Conservation (phyloP, 2,329 filamentous ascomycete genomes). For the Fusarium verticillioides region DNA sequence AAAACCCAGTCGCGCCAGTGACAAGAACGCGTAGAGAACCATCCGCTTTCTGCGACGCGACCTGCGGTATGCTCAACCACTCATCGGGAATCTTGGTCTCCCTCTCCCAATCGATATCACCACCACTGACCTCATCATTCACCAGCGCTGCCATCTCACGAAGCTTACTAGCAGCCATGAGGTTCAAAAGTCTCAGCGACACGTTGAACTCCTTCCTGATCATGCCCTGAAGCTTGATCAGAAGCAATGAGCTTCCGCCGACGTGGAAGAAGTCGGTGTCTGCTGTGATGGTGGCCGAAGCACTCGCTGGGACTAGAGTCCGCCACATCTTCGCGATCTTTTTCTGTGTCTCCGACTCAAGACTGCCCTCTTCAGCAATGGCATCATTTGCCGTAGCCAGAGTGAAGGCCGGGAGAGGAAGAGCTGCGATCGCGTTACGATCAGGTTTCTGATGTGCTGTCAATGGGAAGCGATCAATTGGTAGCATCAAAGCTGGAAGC, state of each 20-base stretch:
- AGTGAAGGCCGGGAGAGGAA: background rate
- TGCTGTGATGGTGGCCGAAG: background rate
- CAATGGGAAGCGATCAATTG: background rate
- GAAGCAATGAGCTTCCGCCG: background rate
- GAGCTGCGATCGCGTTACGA: background rate
- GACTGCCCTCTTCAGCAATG: background rate
- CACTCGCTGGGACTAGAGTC: background rate
- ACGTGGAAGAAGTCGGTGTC: conserved; percentile 7
- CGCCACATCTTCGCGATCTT: background rate
- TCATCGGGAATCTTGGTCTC: background rate
- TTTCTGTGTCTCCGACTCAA: background rate
- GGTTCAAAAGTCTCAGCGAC: conserved; percentile 47
- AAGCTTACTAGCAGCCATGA: conserved; percentile 54
- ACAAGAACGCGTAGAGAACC: conserved; percentile 10
- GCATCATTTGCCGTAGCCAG: rapidly evolving
- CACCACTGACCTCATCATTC: background rate
- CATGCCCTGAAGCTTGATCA: conserved; percentile 9
- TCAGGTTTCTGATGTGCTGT: background rate
- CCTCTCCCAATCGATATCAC: conserved; percentile 11
- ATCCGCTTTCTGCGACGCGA: background rate
- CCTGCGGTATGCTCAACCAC: background rate
- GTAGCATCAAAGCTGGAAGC: background rate
- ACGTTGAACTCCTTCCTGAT: conserved; percentile 43
- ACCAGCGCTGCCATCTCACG: conserved; percentile 50
- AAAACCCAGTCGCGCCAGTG: conserved; percentile 34